Conservation (phyloP, 306 rosid genomes). For the Begonia loranthoides region DNA sequence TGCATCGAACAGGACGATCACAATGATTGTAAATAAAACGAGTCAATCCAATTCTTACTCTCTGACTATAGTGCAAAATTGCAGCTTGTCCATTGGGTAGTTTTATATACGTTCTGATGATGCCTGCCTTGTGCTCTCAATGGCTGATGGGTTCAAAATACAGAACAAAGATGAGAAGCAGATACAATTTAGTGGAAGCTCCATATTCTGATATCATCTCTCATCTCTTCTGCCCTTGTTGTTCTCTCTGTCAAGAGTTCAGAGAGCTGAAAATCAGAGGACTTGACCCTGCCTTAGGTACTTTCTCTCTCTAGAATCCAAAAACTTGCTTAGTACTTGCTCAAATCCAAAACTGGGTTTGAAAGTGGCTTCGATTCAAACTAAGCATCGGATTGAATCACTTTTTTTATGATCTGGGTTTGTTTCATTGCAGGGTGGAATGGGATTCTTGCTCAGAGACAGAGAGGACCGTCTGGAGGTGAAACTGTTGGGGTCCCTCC, state of each 20-base stretch:
- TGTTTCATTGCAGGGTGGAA: slow-evolving; percentile 36
- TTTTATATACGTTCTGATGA: slow-evolving; percentile 49
- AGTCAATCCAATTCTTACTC: too few species aligned
- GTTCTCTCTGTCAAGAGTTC: slow-evolving; percentile 53
- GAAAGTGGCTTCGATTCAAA: too few species aligned
- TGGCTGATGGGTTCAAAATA: slow-evolving; percentile 61
- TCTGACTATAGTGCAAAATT: background rate
- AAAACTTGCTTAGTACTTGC: too few species aligned
- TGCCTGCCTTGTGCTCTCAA: slow-evolving; percentile 63
- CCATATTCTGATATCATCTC: slow-evolving; percentile 48
- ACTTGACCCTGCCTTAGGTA: slow-evolving; percentile 63
- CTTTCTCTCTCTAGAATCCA: background rate
- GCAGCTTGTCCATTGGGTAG: slow-evolving; percentile 44
- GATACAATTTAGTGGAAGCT: slow-evolving; percentile 46
- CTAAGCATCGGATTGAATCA: too few species aligned
- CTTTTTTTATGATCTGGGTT: too few species aligned
- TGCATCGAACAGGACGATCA: too few species aligned
- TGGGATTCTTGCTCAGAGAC: slow-evolving; percentile 40
- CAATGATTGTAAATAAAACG: too few species aligned
- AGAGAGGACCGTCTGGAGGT: slow-evolving; percentile 9
- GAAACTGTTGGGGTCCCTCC: slow-evolving; percentile 34
- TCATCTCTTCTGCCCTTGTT: slow-evolving; percentile 56
- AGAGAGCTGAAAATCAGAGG: slow-evolving; percentile 46
- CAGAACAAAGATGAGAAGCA: slow-evolving; percentile 33
- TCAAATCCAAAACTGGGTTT: too few species aligned